phyloP scores from a whole-genome alignment of 2,329 filamentous ascomycete species.

The Xylaria sp. region DNA sequence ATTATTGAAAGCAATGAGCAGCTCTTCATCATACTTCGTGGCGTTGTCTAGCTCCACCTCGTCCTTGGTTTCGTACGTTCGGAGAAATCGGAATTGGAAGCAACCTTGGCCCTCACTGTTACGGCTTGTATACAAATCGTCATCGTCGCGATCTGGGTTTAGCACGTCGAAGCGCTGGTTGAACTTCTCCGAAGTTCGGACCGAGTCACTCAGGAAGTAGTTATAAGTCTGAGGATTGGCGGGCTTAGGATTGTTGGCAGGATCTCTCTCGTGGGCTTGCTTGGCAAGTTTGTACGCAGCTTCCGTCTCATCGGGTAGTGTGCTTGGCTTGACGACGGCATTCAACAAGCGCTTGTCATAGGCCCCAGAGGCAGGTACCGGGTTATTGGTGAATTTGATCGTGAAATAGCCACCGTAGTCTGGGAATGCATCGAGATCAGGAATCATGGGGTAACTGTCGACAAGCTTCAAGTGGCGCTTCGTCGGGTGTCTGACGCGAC shows the following conservation, averaged over 20 bases:
- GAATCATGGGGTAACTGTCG: conserved; percentile 65
- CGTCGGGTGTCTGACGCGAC: conserved; percentile 61
- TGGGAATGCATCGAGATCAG: conserved; percentile 71
- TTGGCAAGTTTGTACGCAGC: conserved; percentile 55
- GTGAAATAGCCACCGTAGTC: conserved; percentile 73
- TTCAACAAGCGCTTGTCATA: conserved; percentile 68
- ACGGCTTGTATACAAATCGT: conserved; percentile 59
- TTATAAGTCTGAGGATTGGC: conserved; percentile 68
- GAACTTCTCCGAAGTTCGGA: conserved; percentile 58
- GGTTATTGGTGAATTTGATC: conserved; percentile 71
- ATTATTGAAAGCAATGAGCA: conserved; percentile 64
- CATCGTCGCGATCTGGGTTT: conserved; percentile 59
- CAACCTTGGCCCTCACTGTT: conserved; percentile 52
- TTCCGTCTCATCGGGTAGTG: conserved; percentile 60
- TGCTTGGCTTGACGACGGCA: conserved; percentile 65
- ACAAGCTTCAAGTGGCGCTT: conserved; percentile 64
- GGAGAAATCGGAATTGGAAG: conserved; percentile 66
- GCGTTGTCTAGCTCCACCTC: conserved; percentile 61
- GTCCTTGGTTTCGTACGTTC: conserved; percentile 68
- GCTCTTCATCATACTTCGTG: conserved; percentile 68
- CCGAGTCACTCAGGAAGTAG: conserved; percentile 64
- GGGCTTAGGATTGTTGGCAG: conserved; percentile 59
- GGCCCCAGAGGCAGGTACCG: conserved; percentile 56
- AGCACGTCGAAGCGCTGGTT: conserved; percentile 65
- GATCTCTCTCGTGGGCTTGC: conserved; percentile 62